Percentiles rank a stretch among this genome's conserved stretches.
Evolutionary conservation across 1,284 basidiomycete species (phyloP).

Genomic region (Microbotryomycetes sp.): DNA sequence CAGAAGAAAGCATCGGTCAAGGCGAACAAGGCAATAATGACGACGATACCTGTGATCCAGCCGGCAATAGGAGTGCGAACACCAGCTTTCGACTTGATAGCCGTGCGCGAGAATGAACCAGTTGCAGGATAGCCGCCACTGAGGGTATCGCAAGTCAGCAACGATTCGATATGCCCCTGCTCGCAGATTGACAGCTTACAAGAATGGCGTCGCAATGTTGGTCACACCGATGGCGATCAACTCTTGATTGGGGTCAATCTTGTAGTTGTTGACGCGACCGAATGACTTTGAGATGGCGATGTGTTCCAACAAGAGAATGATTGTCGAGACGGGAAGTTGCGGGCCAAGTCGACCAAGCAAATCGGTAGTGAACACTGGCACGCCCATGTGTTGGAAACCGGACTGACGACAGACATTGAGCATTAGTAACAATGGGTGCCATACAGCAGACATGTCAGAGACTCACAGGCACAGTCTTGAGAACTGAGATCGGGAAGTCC

Average conservation of each 20-base stretch:
- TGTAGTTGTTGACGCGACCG: slow-evolving; percentile 92
- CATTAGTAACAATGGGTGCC: slow-evolving; percentile 3
- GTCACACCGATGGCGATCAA: slow-evolving; percentile 96
- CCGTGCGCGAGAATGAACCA: slow-evolving; percentile 95
- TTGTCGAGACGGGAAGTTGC: slow-evolving; percentile 84
- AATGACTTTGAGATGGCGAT: slow-evolving; percentile 86
- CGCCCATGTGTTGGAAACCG: slow-evolving; percentile 58
- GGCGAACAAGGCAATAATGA: slow-evolving; percentile 90
- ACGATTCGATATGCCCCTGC: not conserved
- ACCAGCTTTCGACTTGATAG: slow-evolving; percentile 91
- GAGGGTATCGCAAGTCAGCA: slow-evolving; percentile 34
- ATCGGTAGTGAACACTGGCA: slow-evolving; percentile 57
- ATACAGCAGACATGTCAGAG: slow-evolving; percentile 66
- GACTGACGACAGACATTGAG: slow-evolving; percentile 17
- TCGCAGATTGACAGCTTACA: too few relatives aligned
- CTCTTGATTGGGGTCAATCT: slow-evolving; percentile 96
- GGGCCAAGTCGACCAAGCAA: slow-evolving; percentile 62
- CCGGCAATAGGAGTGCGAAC: slow-evolving; percentile 91
- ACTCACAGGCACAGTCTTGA: slow-evolving; percentile 63
- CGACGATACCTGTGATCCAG: slow-evolving; percentile 76
- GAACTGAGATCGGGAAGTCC: slow-evolving; percentile 76
- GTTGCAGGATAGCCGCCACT: slow-evolving; percentile 81
- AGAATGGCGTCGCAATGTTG: slow-evolving; percentile 47
- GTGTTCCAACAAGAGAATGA: slow-evolving; percentile 91
- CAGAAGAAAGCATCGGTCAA: slow-evolving; percentile 45